A percentile compares a stretch with the other conserved stretches of the same genome.
These are phyloP conservation scores for Xylariales sp. DNA, from an alignment of 2,329 filamentous ascomycete genomes.

Conservation along the genomic window DNA sequence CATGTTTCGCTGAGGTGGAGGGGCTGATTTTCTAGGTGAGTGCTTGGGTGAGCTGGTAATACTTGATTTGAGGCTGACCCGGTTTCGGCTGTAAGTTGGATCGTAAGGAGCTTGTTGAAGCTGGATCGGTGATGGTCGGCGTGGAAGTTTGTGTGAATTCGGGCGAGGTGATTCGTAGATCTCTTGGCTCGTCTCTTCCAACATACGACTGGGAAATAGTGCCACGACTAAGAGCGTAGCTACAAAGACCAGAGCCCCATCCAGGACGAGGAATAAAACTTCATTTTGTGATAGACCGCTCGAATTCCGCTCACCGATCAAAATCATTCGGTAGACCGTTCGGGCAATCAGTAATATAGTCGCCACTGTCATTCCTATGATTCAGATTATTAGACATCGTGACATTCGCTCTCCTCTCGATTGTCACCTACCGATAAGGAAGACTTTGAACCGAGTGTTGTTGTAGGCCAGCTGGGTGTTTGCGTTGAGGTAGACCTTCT, in stretches of 20 bases:
- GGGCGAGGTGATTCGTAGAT: constrained; percentile 6
- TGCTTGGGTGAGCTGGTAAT: constrained; percentile 4
- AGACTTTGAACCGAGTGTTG: constrained; percentile 36
- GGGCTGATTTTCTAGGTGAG: constrained; percentile 1
- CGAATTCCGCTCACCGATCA: constrained; percentile 16
- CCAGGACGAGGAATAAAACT: constrained; percentile 19
- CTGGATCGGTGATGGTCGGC: constrained; percentile 13
- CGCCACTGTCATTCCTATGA: constrained; percentile 15
- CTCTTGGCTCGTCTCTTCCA: constrained; percentile 15
- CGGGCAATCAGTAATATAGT: constrained; percentile 17
- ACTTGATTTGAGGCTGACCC: constrained; percentile 12
- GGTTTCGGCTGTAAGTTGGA: constrained; percentile 13
- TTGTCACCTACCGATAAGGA: constrained; percentile 36
- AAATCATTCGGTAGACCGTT: constrained; percentile 21
- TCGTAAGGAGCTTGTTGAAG: constrained; percentile 12
- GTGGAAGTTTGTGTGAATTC: constrained; percentile 11
- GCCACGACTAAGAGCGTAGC: constrained; percentile 14
- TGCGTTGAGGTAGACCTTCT: constrained; percentile 31
- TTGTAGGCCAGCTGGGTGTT: constrained; percentile 35
- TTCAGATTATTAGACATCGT: not conserved
- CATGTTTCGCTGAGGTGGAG: constrained; percentile 14
- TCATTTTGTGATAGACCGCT: constrained; percentile 20
- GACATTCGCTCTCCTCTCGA: not conserved
- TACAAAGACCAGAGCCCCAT: constrained; percentile 20
- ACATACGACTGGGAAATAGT: constrained; percentile 20